phyloP scores from a whole-genome alignment of 345 rosid species.

The Camelina laxa region DNA sequence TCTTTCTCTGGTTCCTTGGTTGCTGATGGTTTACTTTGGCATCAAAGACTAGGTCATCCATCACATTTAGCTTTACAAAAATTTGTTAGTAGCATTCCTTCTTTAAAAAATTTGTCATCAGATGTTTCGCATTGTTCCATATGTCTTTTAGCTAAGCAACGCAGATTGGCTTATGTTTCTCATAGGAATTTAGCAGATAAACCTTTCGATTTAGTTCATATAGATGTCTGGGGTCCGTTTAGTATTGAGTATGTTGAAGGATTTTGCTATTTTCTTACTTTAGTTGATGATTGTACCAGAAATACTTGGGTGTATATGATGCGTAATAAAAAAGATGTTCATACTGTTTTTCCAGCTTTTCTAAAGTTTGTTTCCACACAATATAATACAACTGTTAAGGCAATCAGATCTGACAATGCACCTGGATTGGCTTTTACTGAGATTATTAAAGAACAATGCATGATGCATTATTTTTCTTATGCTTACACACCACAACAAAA shows the following conservation, averaged over 20 bases:
- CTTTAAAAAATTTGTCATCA: background rate
- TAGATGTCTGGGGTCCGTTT: background rate
- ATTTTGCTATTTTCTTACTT: background rate
- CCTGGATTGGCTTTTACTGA: background rate
- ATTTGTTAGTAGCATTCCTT: background rate
- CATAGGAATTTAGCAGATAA: background rate
- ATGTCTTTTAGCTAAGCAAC: no score
- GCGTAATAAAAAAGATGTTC: background rate
- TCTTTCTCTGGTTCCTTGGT: background rate
- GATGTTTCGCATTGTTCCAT: no score
- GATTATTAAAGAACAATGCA: background rate
- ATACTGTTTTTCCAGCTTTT: background rate
- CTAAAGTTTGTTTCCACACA: no score
- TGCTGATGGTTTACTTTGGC: background rate
- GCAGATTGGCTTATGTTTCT: background rate
- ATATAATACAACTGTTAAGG: no score
- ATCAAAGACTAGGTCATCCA: background rate
- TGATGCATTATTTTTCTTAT: background rate
- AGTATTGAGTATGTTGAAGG: background rate
- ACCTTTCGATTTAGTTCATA: background rate
- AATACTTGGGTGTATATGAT: background rate
- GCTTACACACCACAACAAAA: background rate
- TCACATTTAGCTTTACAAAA: background rate
- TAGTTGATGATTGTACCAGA: background rate
- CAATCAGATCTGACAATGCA: background rate